phyloP scores from a whole-genome alignment of 805 yeast genomes.

The Candida lessepsii region DNA sequence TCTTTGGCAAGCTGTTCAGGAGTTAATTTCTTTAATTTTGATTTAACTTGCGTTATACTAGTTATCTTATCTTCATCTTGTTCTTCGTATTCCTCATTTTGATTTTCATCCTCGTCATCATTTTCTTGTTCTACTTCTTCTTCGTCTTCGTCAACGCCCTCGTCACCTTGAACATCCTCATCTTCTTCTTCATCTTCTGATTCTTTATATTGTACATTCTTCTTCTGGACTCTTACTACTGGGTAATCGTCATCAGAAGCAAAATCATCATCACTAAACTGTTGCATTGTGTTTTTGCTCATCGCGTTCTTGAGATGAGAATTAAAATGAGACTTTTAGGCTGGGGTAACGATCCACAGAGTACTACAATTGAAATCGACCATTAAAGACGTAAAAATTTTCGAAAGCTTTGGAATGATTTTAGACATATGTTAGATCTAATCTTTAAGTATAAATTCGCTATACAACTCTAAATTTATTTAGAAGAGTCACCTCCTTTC shows the following conservation, averaged over 20 bases:
- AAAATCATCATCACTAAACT: slow-evolving; percentile 12
- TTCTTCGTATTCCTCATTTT: slow-evolving; percentile 9
- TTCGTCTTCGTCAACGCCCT: slow-evolving; percentile 12
- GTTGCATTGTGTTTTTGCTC: slow-evolving; percentile 1
- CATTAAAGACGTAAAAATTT: too few species aligned
- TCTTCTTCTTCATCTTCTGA: slow-evolving; percentile 15
- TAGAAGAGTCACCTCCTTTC: slow-evolving; percentile 24
- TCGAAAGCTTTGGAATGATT: too few species aligned
- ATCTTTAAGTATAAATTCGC: neutral
- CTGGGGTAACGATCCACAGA: too few species aligned
- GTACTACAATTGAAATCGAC: too few species aligned
- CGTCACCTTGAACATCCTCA: slow-evolving; percentile 18
- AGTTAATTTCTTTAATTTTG: slow-evolving; percentile 54
- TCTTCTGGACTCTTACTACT: slow-evolving; percentile 16
- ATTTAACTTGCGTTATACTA: slow-evolving; percentile 16
- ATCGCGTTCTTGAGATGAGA: slow-evolving; percentile 10
- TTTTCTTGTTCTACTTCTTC: slow-evolving; percentile 19
- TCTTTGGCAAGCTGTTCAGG: slow-evolving; percentile 55
- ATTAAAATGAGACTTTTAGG: too few species aligned
- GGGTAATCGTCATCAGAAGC: slow-evolving; percentile 15
- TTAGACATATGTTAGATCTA: too few species aligned
- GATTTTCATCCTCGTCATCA: slow-evolving; percentile 8
- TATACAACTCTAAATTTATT: slow-evolving; percentile 6
- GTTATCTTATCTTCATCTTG: slow-evolving; percentile 9
- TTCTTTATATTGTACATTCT: slow-evolving; percentile 6